These are phyloP conservation scores for Xylaria castorea DNA, from an alignment of 495 filamentous ascomycete genomes.

Conservation along the genomic window DNA sequence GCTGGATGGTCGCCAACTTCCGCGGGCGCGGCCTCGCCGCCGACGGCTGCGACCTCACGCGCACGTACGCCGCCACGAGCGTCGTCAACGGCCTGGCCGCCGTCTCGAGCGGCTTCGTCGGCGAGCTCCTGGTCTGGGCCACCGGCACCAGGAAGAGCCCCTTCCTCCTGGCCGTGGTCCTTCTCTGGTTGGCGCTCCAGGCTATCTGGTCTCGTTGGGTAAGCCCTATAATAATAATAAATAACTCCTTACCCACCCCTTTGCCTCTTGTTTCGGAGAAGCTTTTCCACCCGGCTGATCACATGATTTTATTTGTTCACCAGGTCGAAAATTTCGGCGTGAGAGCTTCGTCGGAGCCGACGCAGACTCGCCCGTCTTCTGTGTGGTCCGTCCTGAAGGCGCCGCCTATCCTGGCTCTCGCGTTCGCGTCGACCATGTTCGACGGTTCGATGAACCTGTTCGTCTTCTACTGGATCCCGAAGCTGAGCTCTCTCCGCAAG, in stretches of 20 bases:
- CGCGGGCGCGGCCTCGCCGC: constrained; percentile 41
- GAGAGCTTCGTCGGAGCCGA: constrained; percentile 18
- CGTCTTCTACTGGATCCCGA: constrained; percentile 64
- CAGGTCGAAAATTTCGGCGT: constrained; percentile 58
- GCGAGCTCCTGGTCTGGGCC: constrained; percentile 45
- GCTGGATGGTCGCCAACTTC: constrained; percentile 65
- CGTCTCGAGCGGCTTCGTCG: constrained; percentile 53
- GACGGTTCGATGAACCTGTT: constrained; percentile 67
- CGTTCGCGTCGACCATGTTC: constrained; percentile 58
- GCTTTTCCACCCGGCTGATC: neutral
- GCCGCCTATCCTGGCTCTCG: constrained; percentile 53
- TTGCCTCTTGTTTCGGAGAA: neutral
- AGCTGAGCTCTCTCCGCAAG: constrained; percentile 49
- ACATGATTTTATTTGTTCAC: too few species aligned
- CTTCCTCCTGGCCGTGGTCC: constrained; percentile 51
- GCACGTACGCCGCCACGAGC: constrained; percentile 58
- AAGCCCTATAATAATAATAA: too few species aligned
- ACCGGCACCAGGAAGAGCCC: constrained; percentile 58
- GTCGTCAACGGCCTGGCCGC: constrained; percentile 60
- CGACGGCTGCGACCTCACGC: constrained; percentile 45
- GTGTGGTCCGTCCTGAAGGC: constrained; percentile 38
- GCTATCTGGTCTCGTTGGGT: constrained; percentile 58
- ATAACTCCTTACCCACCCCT: neutral
- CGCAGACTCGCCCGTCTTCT: constrained; percentile 10
- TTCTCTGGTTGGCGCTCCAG: constrained; percentile 48